Evolutionary conservation across 2,329 filamentous ascomycete genomes (phyloP), one percentile per base, ranked within the genome.

Genomic region (Berkeleyomyces rouxiae): DNA sequence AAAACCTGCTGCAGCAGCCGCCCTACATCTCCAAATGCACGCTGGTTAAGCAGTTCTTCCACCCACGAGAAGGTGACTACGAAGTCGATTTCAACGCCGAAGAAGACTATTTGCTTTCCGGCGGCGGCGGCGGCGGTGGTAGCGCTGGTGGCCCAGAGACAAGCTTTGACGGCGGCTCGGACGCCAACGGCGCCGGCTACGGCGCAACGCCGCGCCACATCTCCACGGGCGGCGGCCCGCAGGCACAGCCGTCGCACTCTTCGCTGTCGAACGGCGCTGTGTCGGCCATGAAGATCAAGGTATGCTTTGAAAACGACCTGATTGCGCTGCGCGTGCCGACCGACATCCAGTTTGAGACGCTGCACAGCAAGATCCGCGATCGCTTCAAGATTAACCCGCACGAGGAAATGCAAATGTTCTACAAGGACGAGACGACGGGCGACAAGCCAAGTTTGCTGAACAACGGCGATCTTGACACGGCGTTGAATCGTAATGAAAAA

Each of bases 231-330:
- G 71, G 49, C 64, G 71, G 49, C 64, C 40, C 61, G 64, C 47
- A 73, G 62, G 42, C 57, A 70, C n/a, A 59, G 40, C 77, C 78
- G 4, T 80, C 79, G 0, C 78, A 81, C 59, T 80, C 79, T 44
- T 86, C 80, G 4, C 72, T 60, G 16, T 39, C 61, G 13, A 55
- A 44, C 39, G 59, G 47, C 6, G n/a, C 47, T 3, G 70, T 75
- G 5, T 75, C 79, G 6, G 80, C 83, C 3, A 86, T 96, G 77
- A 97, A 96, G 74, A 88, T 97, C 71, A 97, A 97, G 75, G 86
- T 96, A 61, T 93, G 88, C 76, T 96, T 90, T 76, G 88, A 92
- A 67, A 87, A 91, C 65, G 92, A 96, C 67, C 83, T 95, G 63
- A 92, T 96, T 67, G 88, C 93, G 53, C 90, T 99, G 69, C 85